These are phyloP conservation scores for Citeromyces hawaiiensis DNA, from an alignment of 1,139 yeast genomes.

Conservation along the genomic window DNA sequence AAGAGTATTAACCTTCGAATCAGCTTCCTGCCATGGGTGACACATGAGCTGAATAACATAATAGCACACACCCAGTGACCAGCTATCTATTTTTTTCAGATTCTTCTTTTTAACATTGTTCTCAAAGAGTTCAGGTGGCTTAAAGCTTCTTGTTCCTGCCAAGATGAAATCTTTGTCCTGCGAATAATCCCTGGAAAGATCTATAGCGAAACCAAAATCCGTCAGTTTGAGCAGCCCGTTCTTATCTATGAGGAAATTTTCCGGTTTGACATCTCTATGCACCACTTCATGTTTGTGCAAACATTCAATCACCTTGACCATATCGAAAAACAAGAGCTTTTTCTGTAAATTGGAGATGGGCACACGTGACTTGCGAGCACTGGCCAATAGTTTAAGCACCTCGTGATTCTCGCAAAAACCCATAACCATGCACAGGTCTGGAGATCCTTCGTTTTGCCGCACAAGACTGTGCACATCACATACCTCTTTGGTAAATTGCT, in stretches of 20 bases:
- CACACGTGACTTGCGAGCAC: not conserved
- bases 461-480: not conserved
- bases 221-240: constrained; percentile 52
- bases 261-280: constrained; percentile 85
- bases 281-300: constrained; percentile 67
- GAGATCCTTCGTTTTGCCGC: not conserved
- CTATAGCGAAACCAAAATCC: constrained; percentile 57
- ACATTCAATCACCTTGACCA: constrained; percentile 39
- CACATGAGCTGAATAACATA: constrained; percentile 29
- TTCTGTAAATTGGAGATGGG: not conserved
- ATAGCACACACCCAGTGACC: constrained; percentile 40
- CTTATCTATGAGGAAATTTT: constrained; percentile 64
- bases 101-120: constrained; percentile 8
- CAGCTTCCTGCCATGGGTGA: constrained; percentile 34
- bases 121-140: constrained; percentile 36
- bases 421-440: not conserved
- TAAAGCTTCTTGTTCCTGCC: constrained; percentile 44
- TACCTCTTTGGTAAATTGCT: not conserved
- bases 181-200: constrained; percentile 45
- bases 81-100: constrained; percentile 24
- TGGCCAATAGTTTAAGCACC: not conserved
- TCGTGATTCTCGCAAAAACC: not conserved
- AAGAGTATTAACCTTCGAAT: constrained; percentile 4
- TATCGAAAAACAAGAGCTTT: constrained; percentile 41
- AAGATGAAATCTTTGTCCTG: constrained; percentile 36